Base-by-base conservation (phyloP, 768 basidiomycete species). In the Multifurca ochricompacta region DNA sequence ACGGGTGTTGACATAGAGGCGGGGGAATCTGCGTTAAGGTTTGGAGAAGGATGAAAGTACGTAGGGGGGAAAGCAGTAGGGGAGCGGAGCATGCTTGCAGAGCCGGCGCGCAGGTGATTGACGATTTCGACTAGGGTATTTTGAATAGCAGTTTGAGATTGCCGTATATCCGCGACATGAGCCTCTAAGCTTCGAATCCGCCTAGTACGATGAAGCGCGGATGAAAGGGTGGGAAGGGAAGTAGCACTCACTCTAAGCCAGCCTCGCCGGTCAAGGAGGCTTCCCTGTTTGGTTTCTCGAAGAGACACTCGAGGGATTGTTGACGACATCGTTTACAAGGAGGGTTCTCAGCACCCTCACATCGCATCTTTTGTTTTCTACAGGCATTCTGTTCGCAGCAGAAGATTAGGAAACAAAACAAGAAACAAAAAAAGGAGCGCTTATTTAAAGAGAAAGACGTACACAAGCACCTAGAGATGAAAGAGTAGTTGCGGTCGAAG, bases 361-460 rank as follows among this genome's bases (percentile, higher is more conserved):
- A 97, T 62, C 92, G 78, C 94, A 96, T 96, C 73, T 96, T 96
- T 75, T 94, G 92, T 65, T 91, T 89, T 62, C 93, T 77, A 69
- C 93, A 95, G 16, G 91, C 89, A 82, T 94, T 94, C 91, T 93
- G 67, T 37, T 37, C 48, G 39, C 43, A 54, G 28, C 44, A 28
- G 36, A 23, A 56, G 54, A 46, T 61, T 21, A 56, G 51, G 49
- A 6, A n/a, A n/a, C n/a, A n/a, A n/a, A n/a, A n/a, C n/a, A n/a
- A 46, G 47, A 53, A 50, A 14, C 53, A 30, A 41, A 43, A 34
- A 55, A 43, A 27, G 54, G 28, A 7, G 30, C n/a, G 30, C 25
- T 18, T 27, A 30, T n/a, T 27, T n/a, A n/a, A n/a, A n/a, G n/a
- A 45, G 39, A 4, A 31, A 52, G 27, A 53, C 80, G 69, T 69